Evolutionary conservation across 495 filamentous ascomycete genomes (phyloP).

Genomic region (Neurospora sp.): DNA sequence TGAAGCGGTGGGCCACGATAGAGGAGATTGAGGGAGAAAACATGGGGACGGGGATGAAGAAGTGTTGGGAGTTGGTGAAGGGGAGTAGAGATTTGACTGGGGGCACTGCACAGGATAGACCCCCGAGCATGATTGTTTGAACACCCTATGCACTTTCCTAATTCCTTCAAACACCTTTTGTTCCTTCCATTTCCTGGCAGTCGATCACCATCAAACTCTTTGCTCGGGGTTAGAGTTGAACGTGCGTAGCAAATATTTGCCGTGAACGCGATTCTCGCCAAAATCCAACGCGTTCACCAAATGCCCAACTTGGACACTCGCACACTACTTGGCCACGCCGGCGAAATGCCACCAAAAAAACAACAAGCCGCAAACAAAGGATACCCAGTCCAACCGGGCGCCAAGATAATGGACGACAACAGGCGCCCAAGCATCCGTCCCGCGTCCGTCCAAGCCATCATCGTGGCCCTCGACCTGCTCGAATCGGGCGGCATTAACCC

Average conservation of each 20-base stretch:
- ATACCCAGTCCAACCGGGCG: not conserved
- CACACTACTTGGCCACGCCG: not conserved
- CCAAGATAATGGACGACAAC: not conserved
- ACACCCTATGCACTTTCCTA: not conserved
- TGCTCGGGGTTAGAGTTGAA: not conserved
- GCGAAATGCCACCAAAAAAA: no score
- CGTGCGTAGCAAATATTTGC: not conserved
- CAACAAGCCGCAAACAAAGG: not conserved
- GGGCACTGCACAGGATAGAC: not conserved
- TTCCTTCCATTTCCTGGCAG: not conserved
- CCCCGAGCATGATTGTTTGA: not conserved
- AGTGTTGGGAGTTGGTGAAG: constrained; percentile 32
- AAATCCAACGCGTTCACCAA: not conserved
- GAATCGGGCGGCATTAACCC: constrained; percentile 25
- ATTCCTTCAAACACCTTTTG: not conserved
- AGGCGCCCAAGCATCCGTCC: no score
- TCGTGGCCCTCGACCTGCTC: constrained; percentile 30
- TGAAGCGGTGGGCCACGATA: constrained; percentile 20
- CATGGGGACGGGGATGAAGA: constrained; percentile 40
- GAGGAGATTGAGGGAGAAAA: constrained; percentile 26
- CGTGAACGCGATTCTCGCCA: not conserved
- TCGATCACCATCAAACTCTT: not conserved
- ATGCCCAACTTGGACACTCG: not conserved
- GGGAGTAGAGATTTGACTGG: not conserved
- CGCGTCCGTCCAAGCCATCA: not conserved